phyloP scores from a whole-genome alignment of 257 asterid species.

The Pogostemon cablin region DNA sequence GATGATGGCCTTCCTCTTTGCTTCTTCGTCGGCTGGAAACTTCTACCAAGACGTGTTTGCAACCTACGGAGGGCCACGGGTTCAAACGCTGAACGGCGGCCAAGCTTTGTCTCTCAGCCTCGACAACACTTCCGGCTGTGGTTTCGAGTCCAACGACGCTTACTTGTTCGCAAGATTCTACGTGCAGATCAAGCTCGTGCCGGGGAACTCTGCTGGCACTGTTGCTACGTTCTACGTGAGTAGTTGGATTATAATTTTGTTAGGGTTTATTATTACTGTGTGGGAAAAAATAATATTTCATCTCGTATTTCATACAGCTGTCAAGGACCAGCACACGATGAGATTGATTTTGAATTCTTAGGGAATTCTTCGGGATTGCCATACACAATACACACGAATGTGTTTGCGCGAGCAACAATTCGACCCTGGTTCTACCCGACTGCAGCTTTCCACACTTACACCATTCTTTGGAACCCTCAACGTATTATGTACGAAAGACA shows the following conservation, averaged over 20 bases:
- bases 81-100: conserved; percentile 47
- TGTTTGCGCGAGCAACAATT: conserved; percentile 61
- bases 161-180: conserved; percentile 58
- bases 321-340: conserved; percentile 55
- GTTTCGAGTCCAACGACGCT: conserved; percentile 56
- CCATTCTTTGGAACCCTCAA: conserved; percentile 59
- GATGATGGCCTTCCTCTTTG: conserved; percentile 41
- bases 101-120: conserved; percentile 47
- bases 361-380: conserved; percentile 61
- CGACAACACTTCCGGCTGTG: conserved; percentile 66
- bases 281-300: neutral
- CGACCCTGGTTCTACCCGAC: conserved; percentile 71
- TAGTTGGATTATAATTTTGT: neutral
- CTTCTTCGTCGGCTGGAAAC: conserved; percentile 51
- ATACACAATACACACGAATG: conserved; percentile 60
- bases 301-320: conserved; percentile 33
- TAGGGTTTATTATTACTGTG: no score
- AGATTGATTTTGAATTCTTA: conserved; percentile 67
- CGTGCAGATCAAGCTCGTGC: conserved; percentile 64
- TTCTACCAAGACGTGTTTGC: conserved; percentile 48
- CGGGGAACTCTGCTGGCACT: conserved; percentile 71
- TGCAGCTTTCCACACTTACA: conserved; percentile 57
- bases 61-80: conserved; percentile 58
- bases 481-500: conserved; percentile 45
- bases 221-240: conserved; percentile 73